A percentile compares a stretch with the other conserved stretches of the same genome.
These are phyloP conservation scores for Chaetomium globosum DNA, from an alignment of 2,329 filamentous ascomycete genomes.

Conservation along the genomic window DNA sequence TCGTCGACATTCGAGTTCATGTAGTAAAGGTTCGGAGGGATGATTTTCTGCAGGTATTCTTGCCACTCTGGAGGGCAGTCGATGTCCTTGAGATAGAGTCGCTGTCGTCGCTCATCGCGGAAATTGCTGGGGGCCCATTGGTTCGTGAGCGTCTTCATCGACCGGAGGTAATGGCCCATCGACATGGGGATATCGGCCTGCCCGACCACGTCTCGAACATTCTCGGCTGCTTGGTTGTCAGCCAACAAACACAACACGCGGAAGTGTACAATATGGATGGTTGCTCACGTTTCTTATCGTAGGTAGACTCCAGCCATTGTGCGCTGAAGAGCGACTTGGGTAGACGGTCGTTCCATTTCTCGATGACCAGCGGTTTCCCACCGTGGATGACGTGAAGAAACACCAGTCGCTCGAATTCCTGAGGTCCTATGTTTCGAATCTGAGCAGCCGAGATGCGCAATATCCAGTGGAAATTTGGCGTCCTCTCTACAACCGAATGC, in stretches of 20 bases:
- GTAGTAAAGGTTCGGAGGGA: conserved; percentile 85
- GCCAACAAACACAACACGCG: not conserved
- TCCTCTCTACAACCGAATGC: conserved; percentile 70
- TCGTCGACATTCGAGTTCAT: conserved; percentile 75
- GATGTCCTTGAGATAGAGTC: conserved; percentile 95
- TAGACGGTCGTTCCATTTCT: conserved; percentile 78
- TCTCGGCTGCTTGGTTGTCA: conserved; percentile 63
- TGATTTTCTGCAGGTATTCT: conserved; percentile 72
- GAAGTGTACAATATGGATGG: not conserved
- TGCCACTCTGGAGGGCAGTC: conserved; percentile 90
- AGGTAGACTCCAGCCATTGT: conserved; percentile 77
- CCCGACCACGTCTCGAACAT: conserved; percentile 76
- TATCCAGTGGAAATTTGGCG: conserved; percentile 84
- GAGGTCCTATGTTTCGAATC: conserved; percentile 74
- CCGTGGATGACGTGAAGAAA: conserved; percentile 78
- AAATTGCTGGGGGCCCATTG: conserved; percentile 78
- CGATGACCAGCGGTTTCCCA: conserved; percentile 87
- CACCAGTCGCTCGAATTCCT: conserved; percentile 84
- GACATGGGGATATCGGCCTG: conserved; percentile 80
- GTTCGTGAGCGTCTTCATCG: conserved; percentile 79
- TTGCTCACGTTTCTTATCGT: conserved; percentile 73
- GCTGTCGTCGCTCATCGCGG: conserved; percentile 76
- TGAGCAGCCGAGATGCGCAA: conserved; percentile 76
- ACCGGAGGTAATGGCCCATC: conserved; percentile 85
- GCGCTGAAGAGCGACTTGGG: conserved; percentile 77